These are phyloP conservation scores for Trifolium dubium DNA, from an alignment of 306 rosid species.

Conservation along the genomic window DNA sequence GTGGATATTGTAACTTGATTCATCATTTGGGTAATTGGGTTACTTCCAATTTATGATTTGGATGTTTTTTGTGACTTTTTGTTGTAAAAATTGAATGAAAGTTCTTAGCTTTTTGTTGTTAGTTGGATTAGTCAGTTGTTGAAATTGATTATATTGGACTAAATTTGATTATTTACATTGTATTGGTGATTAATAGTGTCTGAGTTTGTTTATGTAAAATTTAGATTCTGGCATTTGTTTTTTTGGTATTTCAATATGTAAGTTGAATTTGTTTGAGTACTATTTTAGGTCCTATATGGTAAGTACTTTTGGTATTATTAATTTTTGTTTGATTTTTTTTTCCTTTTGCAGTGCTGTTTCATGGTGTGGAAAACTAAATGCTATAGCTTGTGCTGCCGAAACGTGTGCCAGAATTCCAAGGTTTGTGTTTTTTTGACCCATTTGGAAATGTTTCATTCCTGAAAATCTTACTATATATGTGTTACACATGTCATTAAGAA, in stretches of 20 bases:
- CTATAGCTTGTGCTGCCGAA: constrained; percentile 97
- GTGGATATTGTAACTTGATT: constrained; percentile 16
- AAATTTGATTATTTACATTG: background rate
- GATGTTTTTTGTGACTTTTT: no score
- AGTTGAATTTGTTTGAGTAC: background rate
- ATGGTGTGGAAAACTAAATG: constrained; percentile 98
- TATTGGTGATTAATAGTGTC: background rate
- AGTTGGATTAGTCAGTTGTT: constrained; percentile 16
- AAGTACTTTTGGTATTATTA: background rate
- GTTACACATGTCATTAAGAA: constrained; percentile 24
- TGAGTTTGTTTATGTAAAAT: constrained; percentile 1
- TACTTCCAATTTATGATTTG: no score
- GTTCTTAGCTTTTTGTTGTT: background rate
- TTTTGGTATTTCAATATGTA: constrained; percentile 1
- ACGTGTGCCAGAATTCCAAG: constrained; percentile 99
- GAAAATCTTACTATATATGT: background rate
- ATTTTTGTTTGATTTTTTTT: constrained; percentile 26
- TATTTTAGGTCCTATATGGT: constrained; percentile 5
- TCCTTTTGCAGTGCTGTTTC: constrained; percentile 80
- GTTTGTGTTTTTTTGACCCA: constrained; percentile 49
- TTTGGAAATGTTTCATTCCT: constrained; percentile 11
- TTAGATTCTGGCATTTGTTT: constrained; percentile 15
- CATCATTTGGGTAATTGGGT: background rate
- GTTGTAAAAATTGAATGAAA: no score
- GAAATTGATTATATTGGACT: constrained; percentile 2